phyloP scores from a whole-genome alignment of 2,329 filamentous ascomycete species.

The Verticillium klebahnii region DNA sequence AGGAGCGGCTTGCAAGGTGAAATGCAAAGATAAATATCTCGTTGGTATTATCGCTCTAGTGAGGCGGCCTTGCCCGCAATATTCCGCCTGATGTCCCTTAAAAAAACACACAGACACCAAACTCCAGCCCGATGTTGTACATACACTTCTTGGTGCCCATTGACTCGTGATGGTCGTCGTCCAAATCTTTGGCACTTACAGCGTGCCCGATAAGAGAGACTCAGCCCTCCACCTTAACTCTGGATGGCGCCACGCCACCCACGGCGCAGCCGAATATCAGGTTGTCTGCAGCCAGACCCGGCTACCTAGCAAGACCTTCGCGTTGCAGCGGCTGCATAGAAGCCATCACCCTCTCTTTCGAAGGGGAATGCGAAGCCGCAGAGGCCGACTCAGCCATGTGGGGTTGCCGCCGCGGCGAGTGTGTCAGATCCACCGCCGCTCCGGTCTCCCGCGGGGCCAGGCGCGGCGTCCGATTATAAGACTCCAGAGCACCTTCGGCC shows the following conservation, averaged over 20 bases:
- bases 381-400: not conserved
- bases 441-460: not conserved
- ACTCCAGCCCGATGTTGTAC: not conserved
- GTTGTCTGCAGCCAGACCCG: not conserved
- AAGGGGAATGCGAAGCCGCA: not conserved
- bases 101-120: not conserved
- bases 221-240: not conserved
- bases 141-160: not conserved
- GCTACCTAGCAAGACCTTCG: slow-evolving; percentile 1
- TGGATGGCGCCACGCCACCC: not conserved
- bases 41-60: not conserved
- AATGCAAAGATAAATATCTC: not conserved
- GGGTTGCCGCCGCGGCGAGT: not conserved
- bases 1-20: too few species aligned
- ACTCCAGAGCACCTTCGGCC: not conserved
- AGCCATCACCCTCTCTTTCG: not conserved
- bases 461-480: not conserved
- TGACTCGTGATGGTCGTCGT: not conserved
- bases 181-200: not conserved
- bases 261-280: not conserved
- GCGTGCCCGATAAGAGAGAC: not conserved
- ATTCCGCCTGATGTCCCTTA: too few species aligned
- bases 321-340: not conserved
- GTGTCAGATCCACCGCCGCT: not conserved
- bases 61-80: too few species aligned